Evolutionary conservation across 1,284 basidiomycete genomes (phyloP), one percentile per base, ranked within the genome.

Genomic region (Fomitopsis palustris): DNA sequence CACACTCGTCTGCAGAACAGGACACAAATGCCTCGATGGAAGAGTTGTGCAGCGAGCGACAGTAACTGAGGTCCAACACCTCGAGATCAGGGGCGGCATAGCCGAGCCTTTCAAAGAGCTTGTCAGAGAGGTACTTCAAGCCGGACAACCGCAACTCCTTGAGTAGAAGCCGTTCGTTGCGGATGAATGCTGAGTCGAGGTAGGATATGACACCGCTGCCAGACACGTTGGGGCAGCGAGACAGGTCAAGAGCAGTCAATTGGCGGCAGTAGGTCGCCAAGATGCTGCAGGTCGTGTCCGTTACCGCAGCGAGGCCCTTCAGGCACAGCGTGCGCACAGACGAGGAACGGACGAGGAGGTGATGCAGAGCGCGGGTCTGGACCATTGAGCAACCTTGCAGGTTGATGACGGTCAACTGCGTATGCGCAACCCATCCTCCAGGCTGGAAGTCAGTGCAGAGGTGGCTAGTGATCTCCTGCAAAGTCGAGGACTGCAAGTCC

Each of bases 41-140:
- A 1, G 85, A 86, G 70, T 95, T 92, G 65, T 86, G 86, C 60
- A 96, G 72, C 53, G 85, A 81, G 29, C 78, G 77, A 55, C 84
- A 82, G 65, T 90, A 87, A 71, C 86, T 91, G 54, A 95, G 74
- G 71, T 96, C 93, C 9, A 97, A 78, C n/a, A 91, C 81, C 70
- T 93, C 87, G 12, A 96, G 80, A 63, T 79, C 75, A n/a, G 89
- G 88, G 1, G 88, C 80, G 4, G 81, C 85, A 61, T 75, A 79
- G 1, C 86, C 90, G 39, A 93, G 75, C 12, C 74, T 73, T 19
- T 73, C 69, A 78, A 96, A 81, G 61, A 84, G 80, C 7, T 76
- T 74, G 64, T 87, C 84, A 14, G 82, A 78, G 53, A 88, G 73
- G 51, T 82, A 76, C 65, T 79, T 81, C 53, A 96, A 70, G 0